phyloP scores from a whole-genome alignment of 768 basidiomycete species.

The Coprinopsis cinerea region DNA sequence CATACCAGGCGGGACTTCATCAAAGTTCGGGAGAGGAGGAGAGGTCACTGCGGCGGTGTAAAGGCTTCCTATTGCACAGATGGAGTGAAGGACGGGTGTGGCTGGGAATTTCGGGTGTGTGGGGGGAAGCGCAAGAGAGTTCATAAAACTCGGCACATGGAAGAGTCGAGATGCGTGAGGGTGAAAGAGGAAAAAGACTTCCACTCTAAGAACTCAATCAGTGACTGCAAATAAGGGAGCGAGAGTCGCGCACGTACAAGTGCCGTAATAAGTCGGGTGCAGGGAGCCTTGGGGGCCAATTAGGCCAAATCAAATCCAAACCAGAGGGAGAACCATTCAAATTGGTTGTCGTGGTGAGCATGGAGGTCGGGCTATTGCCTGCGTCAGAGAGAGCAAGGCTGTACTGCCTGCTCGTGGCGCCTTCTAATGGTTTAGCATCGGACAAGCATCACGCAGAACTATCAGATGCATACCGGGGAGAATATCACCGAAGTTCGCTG shows the following conservation, averaged over 20 bases:
- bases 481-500: background rate
- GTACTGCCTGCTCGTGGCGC: background rate
- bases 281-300: slow-evolving; percentile 63
- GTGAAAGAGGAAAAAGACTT: slow-evolving; percentile 74
- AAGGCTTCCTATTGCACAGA: slow-evolving; percentile 73
- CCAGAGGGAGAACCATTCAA: slow-evolving; percentile 10
- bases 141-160: slow-evolving; percentile 60
- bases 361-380: background rate
- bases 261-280: slow-evolving; percentile 57
- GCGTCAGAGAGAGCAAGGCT: background rate
- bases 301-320: slow-evolving; percentile 42
- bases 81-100: slow-evolving; percentile 71
- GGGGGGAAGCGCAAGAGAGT: slow-evolving; percentile 57
- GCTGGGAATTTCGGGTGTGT: slow-evolving; percentile 71
- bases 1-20: slow-evolving; percentile 41
- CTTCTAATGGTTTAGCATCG: background rate
- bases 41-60: slow-evolving; percentile 67
- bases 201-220: slow-evolving; percentile 42
- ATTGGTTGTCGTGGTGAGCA: background rate
- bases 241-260: slow-evolving; percentile 39
- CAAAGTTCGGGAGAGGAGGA: slow-evolving; percentile 45
- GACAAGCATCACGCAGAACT: background rate
- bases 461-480: slow-evolving; percentile 2
- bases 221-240: background rate
- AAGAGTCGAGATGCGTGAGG: slow-evolving; percentile 70